phyloP scores from a whole-genome alignment of 345 rosid genomes.

The Kernera saxatilis region DNA sequence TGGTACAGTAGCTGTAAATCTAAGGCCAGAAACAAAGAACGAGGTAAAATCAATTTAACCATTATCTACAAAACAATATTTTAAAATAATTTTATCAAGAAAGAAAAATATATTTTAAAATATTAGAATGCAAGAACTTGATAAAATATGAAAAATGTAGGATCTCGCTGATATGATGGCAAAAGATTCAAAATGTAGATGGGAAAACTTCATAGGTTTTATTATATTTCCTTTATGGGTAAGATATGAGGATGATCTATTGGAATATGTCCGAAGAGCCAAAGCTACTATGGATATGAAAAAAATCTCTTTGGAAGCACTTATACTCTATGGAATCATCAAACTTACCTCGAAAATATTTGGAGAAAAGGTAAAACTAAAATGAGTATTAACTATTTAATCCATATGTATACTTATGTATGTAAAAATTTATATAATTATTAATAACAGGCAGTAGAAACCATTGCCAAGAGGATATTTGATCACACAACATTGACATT shows the following conservation, averaged over 20 bases:
- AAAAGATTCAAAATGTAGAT: conserved; percentile 30
- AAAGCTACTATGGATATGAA: conserved; percentile 38
- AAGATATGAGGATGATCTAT: conserved; percentile 29
- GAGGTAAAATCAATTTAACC: no score
- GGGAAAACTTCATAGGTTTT: conserved; percentile 46
- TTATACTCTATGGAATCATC: background rate
- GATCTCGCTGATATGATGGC: conserved; percentile 42
- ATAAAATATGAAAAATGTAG: background rate
- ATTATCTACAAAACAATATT: no score
- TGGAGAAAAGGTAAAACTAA: conserved; percentile 31
- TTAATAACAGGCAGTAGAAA: conserved; percentile 26
- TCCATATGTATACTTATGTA: background rate
- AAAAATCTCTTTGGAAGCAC: conserved; percentile 43
- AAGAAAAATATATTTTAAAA: no score
- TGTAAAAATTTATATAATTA: background rate
- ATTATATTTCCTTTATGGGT: conserved; percentile 39
- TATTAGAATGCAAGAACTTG: background rate
- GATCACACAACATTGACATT: conserved; percentile 42
- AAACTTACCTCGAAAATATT: conserved; percentile 19
- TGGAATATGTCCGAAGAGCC: conserved; percentile 40
- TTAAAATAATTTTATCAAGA: no score
- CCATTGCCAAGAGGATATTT: conserved; percentile 23
- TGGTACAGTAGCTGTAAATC: conserved; percentile 36
- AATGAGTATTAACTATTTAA: background rate
- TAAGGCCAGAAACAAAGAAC: conserved; percentile 45